These are phyloP conservation scores for Hemisphaericaspora subhashii DNA, from an alignment of 1,139 yeast species.

Conservation along the genomic window DNA sequence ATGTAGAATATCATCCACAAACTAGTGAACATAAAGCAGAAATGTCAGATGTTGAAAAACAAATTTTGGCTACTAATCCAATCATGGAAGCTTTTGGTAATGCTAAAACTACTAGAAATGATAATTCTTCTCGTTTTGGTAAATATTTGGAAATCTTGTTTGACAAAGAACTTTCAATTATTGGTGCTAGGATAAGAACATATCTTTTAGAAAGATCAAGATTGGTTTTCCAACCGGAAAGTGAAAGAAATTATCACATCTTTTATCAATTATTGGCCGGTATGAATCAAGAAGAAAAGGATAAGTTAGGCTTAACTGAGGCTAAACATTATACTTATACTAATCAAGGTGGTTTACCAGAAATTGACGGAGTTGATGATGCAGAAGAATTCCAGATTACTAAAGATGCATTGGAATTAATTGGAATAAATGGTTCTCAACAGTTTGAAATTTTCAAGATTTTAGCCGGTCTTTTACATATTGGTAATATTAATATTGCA, in stretches of 20 bases:
- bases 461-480: constrained; percentile 85
- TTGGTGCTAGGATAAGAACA: constrained; percentile 93
- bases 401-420: constrained; percentile 69
- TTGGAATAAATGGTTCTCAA: constrained; percentile 63
- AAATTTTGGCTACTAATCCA: constrained; percentile 94
- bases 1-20: constrained; percentile 33
- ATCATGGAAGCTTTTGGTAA: constrained; percentile 99
- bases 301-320: constrained; percentile 56
- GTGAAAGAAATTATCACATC: constrained; percentile 92
- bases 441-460: constrained; percentile 75
- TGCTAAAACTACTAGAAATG: constrained; percentile 96
- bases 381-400: constrained; percentile 74
- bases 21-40: constrained; percentile 53
- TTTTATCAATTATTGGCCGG: constrained; percentile 91
- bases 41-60: constrained; percentile 90
- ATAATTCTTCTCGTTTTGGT: constrained; percentile 96
- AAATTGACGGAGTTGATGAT: constrained; percentile 80
- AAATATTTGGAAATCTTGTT: constrained; percentile 91
- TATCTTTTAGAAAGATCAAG: constrained; percentile 91
- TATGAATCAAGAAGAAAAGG: constrained; percentile 58
- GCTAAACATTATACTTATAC: constrained; percentile 78
- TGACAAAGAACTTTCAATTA: constrained; percentile 69
- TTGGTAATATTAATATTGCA: constrained; percentile 89
- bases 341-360: constrained; percentile 84
- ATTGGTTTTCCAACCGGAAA: constrained; percentile 85